Conservation (phyloP, 2,329 filamentous ascomycete species). For the Graphilbum ipis-grandicollis region DNA sequence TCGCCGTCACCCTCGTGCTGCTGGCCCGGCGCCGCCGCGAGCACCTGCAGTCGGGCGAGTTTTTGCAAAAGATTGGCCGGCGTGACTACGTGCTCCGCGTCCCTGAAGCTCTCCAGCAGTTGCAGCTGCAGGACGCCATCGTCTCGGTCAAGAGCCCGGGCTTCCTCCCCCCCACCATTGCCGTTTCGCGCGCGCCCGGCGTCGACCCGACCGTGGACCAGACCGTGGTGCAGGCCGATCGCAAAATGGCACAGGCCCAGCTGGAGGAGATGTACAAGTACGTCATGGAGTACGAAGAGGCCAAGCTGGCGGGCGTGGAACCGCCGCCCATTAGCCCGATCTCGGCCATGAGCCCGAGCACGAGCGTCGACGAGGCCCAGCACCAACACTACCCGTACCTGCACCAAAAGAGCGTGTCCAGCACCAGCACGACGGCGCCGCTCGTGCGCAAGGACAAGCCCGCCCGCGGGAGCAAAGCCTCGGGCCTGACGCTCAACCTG, state of each 20-base stretch:
- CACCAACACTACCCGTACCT: constrained; percentile 6
- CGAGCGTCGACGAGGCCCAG: constrained; percentile 3
- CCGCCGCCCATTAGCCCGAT: constrained; percentile 15
- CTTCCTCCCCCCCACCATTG: no score
- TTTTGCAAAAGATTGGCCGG: constrained; percentile 14
- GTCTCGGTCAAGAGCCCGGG: constrained; percentile 15
- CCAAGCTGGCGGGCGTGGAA: constrained; percentile 37
- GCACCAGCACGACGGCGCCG: constrained; percentile 14
- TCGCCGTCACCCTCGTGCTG: constrained; percentile 47
- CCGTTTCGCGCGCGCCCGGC: constrained; percentile 36
- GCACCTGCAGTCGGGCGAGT: constrained; percentile 33
- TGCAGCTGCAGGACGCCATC: constrained; percentile 11
- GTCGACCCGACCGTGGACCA: constrained; percentile 61
- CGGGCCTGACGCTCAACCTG: constrained; percentile 32
- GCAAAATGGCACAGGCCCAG: constrained; percentile 58
- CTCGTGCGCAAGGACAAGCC: constrained; percentile 28
- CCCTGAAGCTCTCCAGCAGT: constrained; percentile 12
- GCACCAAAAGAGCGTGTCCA: constrained; percentile 6
- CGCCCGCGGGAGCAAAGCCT: no score
- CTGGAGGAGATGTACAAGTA: constrained; percentile 83
- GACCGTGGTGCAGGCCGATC: constrained; percentile 56
- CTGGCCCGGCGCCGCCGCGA: constrained; percentile 39
- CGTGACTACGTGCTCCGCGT: not conserved
- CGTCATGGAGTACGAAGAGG: constrained; percentile 76
- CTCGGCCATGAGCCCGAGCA: not conserved